Evolutionary conservation across 2,329 filamentous ascomycete species (phyloP).

Genomic region (Fusarium guadeloupense): DNA sequence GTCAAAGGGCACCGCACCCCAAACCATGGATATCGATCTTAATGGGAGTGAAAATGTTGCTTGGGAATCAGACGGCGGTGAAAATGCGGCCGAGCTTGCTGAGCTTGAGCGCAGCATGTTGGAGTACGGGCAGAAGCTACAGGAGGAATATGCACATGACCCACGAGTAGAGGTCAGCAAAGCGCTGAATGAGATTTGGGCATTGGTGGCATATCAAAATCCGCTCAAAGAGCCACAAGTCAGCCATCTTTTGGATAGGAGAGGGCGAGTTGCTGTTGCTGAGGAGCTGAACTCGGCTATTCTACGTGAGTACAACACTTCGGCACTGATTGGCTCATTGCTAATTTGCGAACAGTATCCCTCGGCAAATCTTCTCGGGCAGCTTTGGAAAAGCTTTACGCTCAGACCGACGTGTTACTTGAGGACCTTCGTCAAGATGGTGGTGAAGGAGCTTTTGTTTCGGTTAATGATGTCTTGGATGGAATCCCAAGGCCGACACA

Average conservation of each 20-base stretch:
- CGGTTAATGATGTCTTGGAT: conserved; percentile 60
- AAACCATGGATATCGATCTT: conserved; percentile 67
- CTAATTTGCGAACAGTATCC: conserved; percentile 68
- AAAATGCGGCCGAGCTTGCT: conserved; percentile 48
- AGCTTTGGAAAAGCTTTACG: conserved; percentile 83
- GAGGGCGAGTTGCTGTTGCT: conserved; percentile 79
- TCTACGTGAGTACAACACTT: conserved; percentile 69
- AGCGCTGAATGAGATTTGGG: conserved; percentile 84
- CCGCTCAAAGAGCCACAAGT: conserved; percentile 78
- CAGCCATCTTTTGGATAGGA: conserved; percentile 78
- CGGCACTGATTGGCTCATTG: background rate
- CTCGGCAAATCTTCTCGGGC: conserved; percentile 89
- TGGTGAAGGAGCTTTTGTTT: conserved; percentile 84
- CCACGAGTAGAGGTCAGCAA: conserved; percentile 74
- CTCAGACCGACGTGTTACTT: conserved; percentile 87
- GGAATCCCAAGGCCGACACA: conserved; percentile 54
- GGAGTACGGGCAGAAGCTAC: conserved; percentile 80
- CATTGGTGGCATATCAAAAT: conserved; percentile 86
- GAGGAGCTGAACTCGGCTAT: conserved; percentile 96
- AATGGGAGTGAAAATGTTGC: conserved; percentile 54
- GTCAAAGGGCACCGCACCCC: conserved; percentile 53
- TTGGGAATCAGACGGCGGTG: conserved; percentile 60
- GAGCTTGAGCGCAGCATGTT: conserved; percentile 75
- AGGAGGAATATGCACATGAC: conserved; percentile 79
- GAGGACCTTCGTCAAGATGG: conserved; percentile 83